A percentile compares a stretch with the other conserved stretches of the same genome.
Evolutionary conservation across 139 green algal genomes (phyloP).

Genomic region (Tetradesmus lagerheimii): DNA sequence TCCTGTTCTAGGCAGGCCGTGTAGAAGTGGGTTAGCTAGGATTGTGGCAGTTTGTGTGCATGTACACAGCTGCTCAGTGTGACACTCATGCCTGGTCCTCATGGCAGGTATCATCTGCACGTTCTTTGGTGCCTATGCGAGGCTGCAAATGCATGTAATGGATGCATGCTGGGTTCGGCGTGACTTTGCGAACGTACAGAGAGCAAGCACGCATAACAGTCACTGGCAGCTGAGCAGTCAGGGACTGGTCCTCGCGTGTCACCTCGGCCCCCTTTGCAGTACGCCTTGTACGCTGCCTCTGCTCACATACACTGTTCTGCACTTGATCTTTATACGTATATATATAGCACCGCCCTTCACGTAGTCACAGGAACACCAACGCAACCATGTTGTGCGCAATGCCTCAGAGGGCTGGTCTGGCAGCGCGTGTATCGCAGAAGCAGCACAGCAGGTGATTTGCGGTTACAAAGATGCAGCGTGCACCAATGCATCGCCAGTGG

Average conservation of each 20-base stretch:
- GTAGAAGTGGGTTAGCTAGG: no score
- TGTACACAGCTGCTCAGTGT: no score
- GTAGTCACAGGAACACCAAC: background rate
- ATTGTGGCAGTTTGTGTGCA: background rate
- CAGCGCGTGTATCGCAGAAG: background rate
- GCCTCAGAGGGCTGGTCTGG: constrained; percentile 33
- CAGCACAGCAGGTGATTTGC: background rate
- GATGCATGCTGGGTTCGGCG: no score
- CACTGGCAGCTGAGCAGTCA: background rate
- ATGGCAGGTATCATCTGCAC: no score
- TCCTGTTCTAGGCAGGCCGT: no score
- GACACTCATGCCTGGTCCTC: no score
- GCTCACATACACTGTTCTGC: background rate
- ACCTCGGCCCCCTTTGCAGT: background rate
- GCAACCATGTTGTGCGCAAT: constrained; percentile 23
- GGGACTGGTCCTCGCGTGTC: background rate
- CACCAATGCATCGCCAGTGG: background rate
- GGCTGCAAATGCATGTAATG: no score
- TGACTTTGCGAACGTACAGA: no score
- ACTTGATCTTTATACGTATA: background rate
- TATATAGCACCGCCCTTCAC: background rate
- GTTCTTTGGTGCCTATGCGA: no score
- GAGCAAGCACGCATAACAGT: background rate
- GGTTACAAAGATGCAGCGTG: background rate
- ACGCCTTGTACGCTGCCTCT: background rate